These are phyloP conservation scores for Pleurotus salmoneostramineus DNA, from an alignment of 768 basidiomycete genomes.

Conservation along the genomic window DNA sequence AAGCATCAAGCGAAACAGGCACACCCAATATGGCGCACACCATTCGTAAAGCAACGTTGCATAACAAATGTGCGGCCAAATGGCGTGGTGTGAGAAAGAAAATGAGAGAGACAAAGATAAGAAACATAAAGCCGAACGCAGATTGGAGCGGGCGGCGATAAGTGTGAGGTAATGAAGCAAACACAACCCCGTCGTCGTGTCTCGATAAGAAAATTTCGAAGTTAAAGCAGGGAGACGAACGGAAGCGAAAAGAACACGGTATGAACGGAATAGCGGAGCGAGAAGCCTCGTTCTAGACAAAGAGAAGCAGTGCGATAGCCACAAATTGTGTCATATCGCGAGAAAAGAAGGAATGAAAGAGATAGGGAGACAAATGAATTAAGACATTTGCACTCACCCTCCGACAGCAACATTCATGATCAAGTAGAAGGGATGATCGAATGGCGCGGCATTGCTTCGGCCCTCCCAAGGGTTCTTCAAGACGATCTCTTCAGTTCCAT, in stretches of 20 bases:
- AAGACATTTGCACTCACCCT: not conserved
- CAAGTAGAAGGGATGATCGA: slow-evolving; percentile 79
- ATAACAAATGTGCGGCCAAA: not conserved
- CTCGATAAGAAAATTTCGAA: not conserved
- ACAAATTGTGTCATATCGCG: not conserved
- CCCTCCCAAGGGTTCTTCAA: slow-evolving; percentile 74
- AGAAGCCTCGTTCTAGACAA: not conserved
- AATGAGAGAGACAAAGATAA: not conserved
- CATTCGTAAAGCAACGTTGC: not conserved
- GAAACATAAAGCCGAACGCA: not conserved
- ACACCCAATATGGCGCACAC: not conserved
- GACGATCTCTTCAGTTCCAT: slow-evolving; percentile 37
- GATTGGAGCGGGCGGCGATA: not conserved
- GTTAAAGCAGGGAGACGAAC: not conserved
- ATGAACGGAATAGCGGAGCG: not conserved
- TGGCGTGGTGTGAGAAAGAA: not conserved
- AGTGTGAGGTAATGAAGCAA: not conserved
- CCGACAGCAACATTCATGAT: slow-evolving; percentile 80
- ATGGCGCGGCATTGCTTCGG: slow-evolving; percentile 75
- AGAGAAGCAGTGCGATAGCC: not conserved
- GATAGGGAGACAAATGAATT: not conserved
- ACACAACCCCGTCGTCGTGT: not conserved
- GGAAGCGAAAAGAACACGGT: not conserved
- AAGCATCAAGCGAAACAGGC: not conserved
- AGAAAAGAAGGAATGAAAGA: not conserved